Evolutionary conservation across 2,329 filamentous ascomycete species (phyloP).

Genomic region (Trichoderma koningiopsis): DNA sequence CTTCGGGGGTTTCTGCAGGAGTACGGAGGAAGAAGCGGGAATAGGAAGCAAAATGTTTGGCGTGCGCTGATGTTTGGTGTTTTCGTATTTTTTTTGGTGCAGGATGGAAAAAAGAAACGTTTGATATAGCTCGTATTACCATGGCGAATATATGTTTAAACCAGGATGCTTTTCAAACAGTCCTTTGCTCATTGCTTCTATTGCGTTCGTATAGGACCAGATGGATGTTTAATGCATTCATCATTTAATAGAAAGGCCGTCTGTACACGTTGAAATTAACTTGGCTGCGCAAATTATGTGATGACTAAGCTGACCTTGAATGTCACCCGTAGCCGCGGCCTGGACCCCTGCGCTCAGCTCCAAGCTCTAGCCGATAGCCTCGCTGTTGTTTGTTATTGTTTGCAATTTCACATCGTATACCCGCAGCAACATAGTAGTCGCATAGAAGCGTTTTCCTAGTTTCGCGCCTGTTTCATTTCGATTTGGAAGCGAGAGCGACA

Average conservation of each 20-base stretch:
- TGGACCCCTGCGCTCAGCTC: slow-evolving; percentile 32
- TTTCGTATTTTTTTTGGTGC: background rate
- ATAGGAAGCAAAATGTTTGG: slow-evolving; percentile 28
- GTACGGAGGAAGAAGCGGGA: slow-evolving; percentile 41
- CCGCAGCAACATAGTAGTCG: background rate
- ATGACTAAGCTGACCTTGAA: background rate
- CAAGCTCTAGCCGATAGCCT: slow-evolving; percentile 15
- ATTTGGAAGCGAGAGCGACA: slow-evolving; percentile 17
- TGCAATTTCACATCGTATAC: background rate
- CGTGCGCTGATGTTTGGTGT: slow-evolving; percentile 13
- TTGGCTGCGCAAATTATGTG: background rate
- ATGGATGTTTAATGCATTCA: background rate
- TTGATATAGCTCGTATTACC: slow-evolving; percentile 14
- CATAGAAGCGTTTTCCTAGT: background rate
- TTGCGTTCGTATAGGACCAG: background rate
- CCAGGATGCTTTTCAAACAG: background rate
- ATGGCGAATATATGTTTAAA: slow-evolving; percentile 7
- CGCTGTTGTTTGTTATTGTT: slow-evolving; percentile 19
- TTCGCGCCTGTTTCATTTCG: background rate
- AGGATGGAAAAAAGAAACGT: background rate
- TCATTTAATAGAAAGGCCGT: background rate
- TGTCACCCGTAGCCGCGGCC: slow-evolving; percentile 32
- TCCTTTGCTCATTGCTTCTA: background rate
- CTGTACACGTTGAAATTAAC: background rate
- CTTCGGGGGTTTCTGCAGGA: slow-evolving; percentile 29